phyloP scores from a whole-genome alignment of 345 rosid species.

The Lepidium didymum region DNA sequence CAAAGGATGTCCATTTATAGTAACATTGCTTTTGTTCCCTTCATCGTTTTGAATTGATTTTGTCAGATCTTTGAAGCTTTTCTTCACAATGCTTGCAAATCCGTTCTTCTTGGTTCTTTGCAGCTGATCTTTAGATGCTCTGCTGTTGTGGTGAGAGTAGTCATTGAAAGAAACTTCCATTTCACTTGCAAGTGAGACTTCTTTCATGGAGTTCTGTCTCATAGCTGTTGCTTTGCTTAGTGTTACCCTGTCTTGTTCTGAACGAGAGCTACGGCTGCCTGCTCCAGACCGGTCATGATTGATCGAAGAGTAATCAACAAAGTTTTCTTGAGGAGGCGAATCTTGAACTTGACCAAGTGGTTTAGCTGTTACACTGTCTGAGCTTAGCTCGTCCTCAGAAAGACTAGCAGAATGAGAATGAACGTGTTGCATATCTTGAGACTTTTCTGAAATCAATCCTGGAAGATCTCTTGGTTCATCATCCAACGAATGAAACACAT shows the following conservation, averaged over 20 bases:
- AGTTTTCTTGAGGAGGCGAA: conserved; percentile 67
- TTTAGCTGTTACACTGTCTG: conserved; percentile 35
- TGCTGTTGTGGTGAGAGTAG: conserved; percentile 41
- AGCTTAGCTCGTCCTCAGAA: conserved; percentile 56
- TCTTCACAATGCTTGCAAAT: conserved; percentile 64
- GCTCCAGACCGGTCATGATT: conserved; percentile 52
- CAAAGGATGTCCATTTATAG: conserved; percentile 55
- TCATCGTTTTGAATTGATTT: conserved; percentile 60
- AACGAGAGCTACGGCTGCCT: conserved; percentile 78
- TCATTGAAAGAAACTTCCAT: conserved; percentile 73
- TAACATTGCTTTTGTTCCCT: conserved; percentile 45
- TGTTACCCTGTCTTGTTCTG: conserved; percentile 65
- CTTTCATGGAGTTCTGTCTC: conserved; percentile 78
- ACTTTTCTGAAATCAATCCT: conserved; percentile 38
- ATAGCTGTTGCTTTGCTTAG: conserved; percentile 39
- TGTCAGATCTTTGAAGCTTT: conserved; percentile 77
- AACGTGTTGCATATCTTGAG: conserved; percentile 61
- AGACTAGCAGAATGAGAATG: conserved; percentile 56
- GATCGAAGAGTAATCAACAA: conserved; percentile 55
- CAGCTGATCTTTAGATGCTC: conserved; percentile 53
- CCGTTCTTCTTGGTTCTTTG: conserved; percentile 45
- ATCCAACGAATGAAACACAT: conserved; percentile 72
- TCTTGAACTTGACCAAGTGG: conserved; percentile 50
- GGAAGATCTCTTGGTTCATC: conserved; percentile 42
- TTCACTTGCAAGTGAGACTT: conserved; percentile 58